Conservation (phyloP, 2,329 filamentous ascomycete genomes). For the Ophiocordyceps sinensis region DNA sequence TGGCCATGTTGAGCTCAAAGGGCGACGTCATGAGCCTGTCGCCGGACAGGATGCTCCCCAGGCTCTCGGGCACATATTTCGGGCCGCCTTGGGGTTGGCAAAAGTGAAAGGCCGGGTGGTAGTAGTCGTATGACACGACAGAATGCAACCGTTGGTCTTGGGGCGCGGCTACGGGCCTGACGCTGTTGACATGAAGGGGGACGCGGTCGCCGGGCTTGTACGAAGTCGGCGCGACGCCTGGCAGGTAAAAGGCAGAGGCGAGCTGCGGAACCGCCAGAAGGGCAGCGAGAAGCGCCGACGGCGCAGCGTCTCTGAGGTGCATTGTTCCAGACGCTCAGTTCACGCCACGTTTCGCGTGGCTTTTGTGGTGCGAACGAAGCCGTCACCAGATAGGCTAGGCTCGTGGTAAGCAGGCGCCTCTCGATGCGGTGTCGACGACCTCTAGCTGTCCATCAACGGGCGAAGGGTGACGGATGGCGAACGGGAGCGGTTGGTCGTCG, state of each 20-base stretch:
- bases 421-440: too few relatives aligned
- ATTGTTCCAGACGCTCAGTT: slow-evolving; percentile 18
- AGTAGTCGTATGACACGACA: slow-evolving; percentile 95
- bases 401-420: neutral
- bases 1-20: slow-evolving; percentile 73
- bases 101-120: slow-evolving; percentile 76
- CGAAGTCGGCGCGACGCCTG: slow-evolving; percentile 85
- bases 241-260: slow-evolving; percentile 77
- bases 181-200: slow-evolving; percentile 80
- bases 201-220: slow-evolving; percentile 71
- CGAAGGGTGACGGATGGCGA: too few relatives aligned
- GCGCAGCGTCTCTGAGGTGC: slow-evolving; percentile 30
- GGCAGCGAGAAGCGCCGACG: slow-evolving; percentile 34
- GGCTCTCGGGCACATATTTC: slow-evolving; percentile 60
- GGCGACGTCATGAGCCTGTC: slow-evolving; percentile 96
- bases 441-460: too few relatives aligned
- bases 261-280: slow-evolving; percentile 38
- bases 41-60: slow-evolving; percentile 94
- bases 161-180: slow-evolving; percentile 69
- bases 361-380: neutral
- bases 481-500: too few relatives aligned
- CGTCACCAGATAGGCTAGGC: neutral
- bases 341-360: neutral
- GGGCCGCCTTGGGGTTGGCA: slow-evolving; percentile 68
- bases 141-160: slow-evolving; percentile 73